Conservation (phyloP, 352 stramenopile genomes). For the Globisporangium yorkense region DNA sequence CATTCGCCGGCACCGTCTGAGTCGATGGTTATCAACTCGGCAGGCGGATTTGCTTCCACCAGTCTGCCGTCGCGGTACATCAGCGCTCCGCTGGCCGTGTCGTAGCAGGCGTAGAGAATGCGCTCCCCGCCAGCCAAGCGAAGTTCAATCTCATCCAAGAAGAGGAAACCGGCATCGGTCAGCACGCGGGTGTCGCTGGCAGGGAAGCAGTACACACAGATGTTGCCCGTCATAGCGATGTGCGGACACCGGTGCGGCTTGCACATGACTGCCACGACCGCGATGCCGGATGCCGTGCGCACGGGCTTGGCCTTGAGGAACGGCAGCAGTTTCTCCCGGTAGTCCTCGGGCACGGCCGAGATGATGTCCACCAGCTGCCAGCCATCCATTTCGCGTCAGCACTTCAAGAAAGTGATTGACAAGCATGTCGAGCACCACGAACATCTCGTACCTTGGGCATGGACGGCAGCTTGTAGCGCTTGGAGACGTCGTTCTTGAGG, state of each 20-base stretch:
- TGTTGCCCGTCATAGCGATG: constrained; percentile 95
- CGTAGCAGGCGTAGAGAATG: constrained; percentile 11
- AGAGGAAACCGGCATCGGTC: constrained; percentile 10
- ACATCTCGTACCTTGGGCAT: constrained; percentile 74
- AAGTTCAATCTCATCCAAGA: constrained; percentile 7
- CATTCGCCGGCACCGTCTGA: background rate
- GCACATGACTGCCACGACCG: constrained; percentile 97
- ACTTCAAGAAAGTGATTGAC: background rate
- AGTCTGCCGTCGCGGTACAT: constrained; percentile 5
- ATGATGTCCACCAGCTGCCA: constrained; percentile 92
- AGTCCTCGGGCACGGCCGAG: constrained; percentile 90
- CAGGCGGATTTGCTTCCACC: constrained; percentile 6
- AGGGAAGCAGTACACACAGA: constrained; percentile 88
- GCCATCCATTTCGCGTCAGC: background rate
- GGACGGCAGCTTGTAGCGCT: constrained; percentile 88
- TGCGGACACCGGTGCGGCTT: constrained; percentile 98
- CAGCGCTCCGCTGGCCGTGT: constrained; percentile 2
- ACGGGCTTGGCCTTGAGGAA: constrained; percentile 95
- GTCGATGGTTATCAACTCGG: constrained; percentile 8
- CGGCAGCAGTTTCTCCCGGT: constrained; percentile 89
- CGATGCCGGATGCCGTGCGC: constrained; percentile 92
- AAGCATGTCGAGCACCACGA: background rate
- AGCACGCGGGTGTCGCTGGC: constrained; percentile 8
- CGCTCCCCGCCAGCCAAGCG: constrained; percentile 3
- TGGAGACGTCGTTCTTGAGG: constrained; percentile 89